phyloP scores from a whole-genome alignment of 441 rosid species.

The Populus hybrid region DNA sequence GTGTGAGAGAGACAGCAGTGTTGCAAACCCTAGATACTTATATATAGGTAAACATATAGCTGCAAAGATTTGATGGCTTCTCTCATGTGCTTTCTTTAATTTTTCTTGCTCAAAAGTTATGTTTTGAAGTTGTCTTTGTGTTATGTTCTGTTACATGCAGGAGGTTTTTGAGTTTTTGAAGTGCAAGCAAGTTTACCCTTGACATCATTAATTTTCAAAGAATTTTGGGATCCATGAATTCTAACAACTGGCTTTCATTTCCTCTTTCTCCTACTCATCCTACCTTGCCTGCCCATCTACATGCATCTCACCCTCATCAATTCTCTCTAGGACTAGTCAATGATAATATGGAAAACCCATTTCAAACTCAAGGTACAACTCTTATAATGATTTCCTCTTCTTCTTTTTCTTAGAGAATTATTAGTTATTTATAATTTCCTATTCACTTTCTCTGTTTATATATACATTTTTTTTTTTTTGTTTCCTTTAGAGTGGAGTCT shows the following conservation, averaged over 20 bases:
- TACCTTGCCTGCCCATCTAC: constrained; percentile 63
- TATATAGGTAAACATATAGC: not conserved
- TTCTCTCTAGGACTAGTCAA: constrained; percentile 76
- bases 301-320: constrained; percentile 64
- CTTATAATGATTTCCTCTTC: too few relatives aligned
- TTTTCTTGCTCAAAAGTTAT: not conserved
- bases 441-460: not conserved
- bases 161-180: constrained; percentile 24
- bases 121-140: not conserved
- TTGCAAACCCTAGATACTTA: not conserved
- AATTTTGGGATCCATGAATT: constrained; percentile 55
- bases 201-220: constrained; percentile 9
- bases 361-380: constrained; percentile 75
- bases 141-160: constrained; percentile 21
- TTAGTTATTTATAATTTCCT: not conserved
- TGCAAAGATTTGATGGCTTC: not conserved
- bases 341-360: constrained; percentile 73
- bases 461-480: not conserved
- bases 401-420: not conserved
- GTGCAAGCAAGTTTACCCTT: not conserved
- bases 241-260: constrained; percentile 98
- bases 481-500: constrained; percentile 66
- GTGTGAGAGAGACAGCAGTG: constrained; percentile 9
- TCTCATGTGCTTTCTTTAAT: not conserved
- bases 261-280: constrained; percentile 83